phyloP scores from a whole-genome alignment of 2,329 filamentous ascomycete genomes.

The Alternaria triticimaculans region DNA sequence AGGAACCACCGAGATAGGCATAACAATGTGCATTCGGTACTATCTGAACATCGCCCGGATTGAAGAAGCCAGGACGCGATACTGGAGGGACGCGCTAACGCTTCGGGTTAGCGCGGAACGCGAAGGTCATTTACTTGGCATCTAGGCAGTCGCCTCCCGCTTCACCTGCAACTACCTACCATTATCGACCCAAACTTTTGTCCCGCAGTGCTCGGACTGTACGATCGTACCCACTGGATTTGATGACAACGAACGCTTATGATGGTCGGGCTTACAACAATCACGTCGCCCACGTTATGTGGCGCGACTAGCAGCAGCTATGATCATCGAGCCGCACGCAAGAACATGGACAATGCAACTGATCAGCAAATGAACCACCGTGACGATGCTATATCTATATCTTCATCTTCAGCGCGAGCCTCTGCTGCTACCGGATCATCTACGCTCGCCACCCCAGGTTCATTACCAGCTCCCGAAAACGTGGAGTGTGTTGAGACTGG shows the following conservation, averaged over 20 bases:
- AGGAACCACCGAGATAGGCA: not conserved
- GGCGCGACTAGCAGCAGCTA: not conserved
- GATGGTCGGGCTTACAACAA: conserved; percentile 3
- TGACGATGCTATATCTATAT: not conserved
- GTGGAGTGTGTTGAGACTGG: conserved; percentile 1
- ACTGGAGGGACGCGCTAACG: not conserved
- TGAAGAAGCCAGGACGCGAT: not conserved
- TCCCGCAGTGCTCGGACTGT: not conserved
- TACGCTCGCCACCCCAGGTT: conserved; percentile 19
- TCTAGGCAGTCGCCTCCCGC: conserved; percentile 11
- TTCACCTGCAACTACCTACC: not conserved
- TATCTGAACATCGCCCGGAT: not conserved
- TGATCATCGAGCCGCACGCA: not conserved
- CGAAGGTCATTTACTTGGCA: conserved; percentile 3
- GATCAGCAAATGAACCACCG: not conserved
- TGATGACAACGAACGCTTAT: not conserved
- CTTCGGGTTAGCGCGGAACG: conserved; percentile 10
- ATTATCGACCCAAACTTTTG: not conserved
- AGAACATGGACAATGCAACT: not conserved
- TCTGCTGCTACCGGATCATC: conserved; percentile 7
- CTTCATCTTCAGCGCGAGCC: not conserved
- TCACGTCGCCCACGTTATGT: conserved; percentile 1
- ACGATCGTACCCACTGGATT: not conserved
- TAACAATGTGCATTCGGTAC: not conserved
- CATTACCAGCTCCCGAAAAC: conserved; percentile 4